A percentile compares a stretch with the other conserved stretches of the same genome.
phyloP scores from a whole-genome alignment of 371 early-diverging fungal species.

The Syncephalastrum racemosum region DNA sequence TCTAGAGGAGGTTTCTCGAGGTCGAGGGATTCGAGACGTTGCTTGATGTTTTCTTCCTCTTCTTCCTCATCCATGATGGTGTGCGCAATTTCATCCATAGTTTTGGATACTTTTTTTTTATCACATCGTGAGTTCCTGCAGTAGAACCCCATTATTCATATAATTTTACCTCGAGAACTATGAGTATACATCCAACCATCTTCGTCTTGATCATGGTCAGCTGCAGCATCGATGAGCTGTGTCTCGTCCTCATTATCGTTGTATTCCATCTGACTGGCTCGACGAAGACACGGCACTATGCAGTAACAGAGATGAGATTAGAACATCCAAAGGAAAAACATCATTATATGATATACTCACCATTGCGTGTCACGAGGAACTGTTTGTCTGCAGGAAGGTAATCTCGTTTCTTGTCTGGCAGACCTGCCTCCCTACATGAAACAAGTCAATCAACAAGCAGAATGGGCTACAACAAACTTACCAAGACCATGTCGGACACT shows the following conservation, averaged over 20 bases:
- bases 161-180: constrained; percentile 35
- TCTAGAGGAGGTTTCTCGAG: constrained; percentile 29
- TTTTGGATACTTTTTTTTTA: constrained; percentile 26
- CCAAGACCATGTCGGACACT: constrained; percentile 99
- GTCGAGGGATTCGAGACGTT: constrained; percentile 28
- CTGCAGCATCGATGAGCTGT: constrained; percentile 23
- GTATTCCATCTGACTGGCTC: constrained; percentile 87
- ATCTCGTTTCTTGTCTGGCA: constrained; percentile 79
- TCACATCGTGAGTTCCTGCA: not conserved
- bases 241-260: constrained; percentile 63
- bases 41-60: constrained; percentile 45
- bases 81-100: constrained; percentile 72
- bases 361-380: constrained; percentile 93
- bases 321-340: not conserved
- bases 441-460: not conserved
- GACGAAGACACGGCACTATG: constrained; percentile 84
- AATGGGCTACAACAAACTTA: constrained; percentile 27
- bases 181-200: constrained; percentile 90
- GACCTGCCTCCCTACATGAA: constrained; percentile 75
- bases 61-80: constrained; percentile 63
- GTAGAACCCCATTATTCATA: not conserved
- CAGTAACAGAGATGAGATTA: not conserved
- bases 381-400: constrained; percentile 93
- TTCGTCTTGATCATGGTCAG: constrained; percentile 58
- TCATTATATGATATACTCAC: constrained; percentile 28